A percentile compares a stretch with the other conserved stretches of the same genome.
Evolutionary conservation across 2,329 filamentous ascomycete species (phyloP).

Genomic region (Rhexocercosporidium sp.): DNA sequence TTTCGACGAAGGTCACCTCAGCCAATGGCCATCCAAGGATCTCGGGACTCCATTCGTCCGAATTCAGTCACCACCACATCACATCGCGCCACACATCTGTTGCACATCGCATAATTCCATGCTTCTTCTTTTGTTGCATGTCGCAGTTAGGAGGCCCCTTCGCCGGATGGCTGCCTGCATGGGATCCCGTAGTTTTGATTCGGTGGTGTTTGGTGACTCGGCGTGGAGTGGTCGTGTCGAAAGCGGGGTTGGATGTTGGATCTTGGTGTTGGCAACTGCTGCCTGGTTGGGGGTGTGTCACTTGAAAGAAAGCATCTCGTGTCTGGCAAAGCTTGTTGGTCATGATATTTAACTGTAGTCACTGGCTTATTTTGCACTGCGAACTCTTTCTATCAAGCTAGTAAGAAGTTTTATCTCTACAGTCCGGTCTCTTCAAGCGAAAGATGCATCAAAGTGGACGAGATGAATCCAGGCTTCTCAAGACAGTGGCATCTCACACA

Average conservation of each 20-base stretch:
- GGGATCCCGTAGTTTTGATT: not conserved
- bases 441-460: no score
- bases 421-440: no score
- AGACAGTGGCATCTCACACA: no score
- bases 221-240: not conserved
- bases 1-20: not conserved
- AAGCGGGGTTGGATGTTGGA: not conserved
- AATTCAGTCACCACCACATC: not conserved
- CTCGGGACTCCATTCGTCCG: not conserved
- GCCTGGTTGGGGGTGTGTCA: not conserved
- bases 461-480: no score
- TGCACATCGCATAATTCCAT: conserved; percentile 9
- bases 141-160: conserved; percentile 5
- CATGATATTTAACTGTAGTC: not conserved
- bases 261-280: not conserved
- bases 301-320: not conserved
- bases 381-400: no score
- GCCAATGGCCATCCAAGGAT: not conserved
- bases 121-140: not conserved
- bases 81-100: not conserved
- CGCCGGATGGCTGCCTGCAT: not conserved
- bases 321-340: not conserved
- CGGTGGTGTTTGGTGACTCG: not conserved
- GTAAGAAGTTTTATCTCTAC: no score
- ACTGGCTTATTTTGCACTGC: no score